phyloP scores from a whole-genome alignment of 306 rosid species.

The Gynostemma pentaphyllum region DNA sequence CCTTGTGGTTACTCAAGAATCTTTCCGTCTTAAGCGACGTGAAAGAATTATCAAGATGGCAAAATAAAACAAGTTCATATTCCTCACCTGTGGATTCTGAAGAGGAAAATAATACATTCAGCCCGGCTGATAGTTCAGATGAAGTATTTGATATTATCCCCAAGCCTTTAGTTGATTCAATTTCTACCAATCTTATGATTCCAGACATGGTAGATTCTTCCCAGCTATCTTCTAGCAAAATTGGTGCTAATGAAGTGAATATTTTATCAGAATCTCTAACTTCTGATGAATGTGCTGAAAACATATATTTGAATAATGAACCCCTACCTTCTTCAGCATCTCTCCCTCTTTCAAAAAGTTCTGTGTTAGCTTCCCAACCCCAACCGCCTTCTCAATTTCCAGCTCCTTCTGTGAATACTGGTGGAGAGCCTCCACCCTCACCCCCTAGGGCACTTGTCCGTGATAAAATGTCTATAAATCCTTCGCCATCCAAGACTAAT shows the following conservation, averaged over 20 bases:
- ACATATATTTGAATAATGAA: slow-evolving; percentile 17
- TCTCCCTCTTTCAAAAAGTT: slow-evolving; percentile 2
- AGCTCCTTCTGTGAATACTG: slow-evolving; percentile 5
- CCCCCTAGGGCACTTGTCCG: no score
- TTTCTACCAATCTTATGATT: slow-evolving; percentile 31
- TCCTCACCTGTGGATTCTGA: slow-evolving; percentile 89
- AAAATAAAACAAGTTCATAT: slow-evolving; percentile 57
- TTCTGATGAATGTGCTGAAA: neutral
- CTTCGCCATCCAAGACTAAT: neutral
- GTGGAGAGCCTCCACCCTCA: neutral
- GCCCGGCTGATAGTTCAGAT: slow-evolving; percentile 92
- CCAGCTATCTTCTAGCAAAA: slow-evolving; percentile 29
- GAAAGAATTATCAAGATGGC: slow-evolving; percentile 72
- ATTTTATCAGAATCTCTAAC: slow-evolving; percentile 21
- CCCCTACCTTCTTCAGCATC: slow-evolving; percentile 32
- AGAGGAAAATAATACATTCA: slow-evolving; percentile 76
- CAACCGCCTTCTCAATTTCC: neutral
- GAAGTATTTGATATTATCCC: slow-evolving; percentile 65
- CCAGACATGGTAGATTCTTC: slow-evolving; percentile 32
- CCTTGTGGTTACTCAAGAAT: slow-evolving; percentile 88
- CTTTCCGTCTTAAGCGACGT: slow-evolving; percentile 63
- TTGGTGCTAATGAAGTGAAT: slow-evolving; percentile 23
- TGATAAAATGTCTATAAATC: neutral
- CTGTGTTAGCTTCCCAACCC: neutral
- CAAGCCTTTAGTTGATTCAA: slow-evolving; percentile 36